Evolutionary conservation across 805 yeast species (phyloP).

Genomic region (Schizosaccharomyces lindneri): DNA sequence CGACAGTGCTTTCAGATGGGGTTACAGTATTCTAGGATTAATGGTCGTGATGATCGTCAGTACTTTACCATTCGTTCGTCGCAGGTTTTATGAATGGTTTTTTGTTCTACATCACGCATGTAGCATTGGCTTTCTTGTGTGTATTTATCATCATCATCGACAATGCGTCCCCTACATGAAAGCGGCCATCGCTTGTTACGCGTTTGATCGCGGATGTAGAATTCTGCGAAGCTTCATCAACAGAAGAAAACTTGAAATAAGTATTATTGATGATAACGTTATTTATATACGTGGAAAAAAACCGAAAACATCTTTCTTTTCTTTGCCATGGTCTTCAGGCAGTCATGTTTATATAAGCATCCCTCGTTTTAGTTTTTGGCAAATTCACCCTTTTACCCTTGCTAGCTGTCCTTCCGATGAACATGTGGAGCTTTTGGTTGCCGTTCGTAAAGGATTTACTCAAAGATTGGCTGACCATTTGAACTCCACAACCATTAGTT

Average conservation of each 20-base stretch:
- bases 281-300: not conserved
- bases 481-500: not conserved
- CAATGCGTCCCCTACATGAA: not conserved
- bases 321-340: constrained; percentile 7
- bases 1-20: not conserved
- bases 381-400: constrained; percentile 15
- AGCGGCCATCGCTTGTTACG: not conserved
- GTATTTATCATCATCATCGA: not conserved
- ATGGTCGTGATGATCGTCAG: not conserved
- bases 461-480: not conserved
- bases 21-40: not conserved
- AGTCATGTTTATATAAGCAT: constrained; percentile 8
- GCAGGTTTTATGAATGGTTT: not conserved
- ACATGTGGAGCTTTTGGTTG: not conserved
- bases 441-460: not conserved
- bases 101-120: not conserved
- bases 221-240: not conserved
- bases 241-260: not conserved
- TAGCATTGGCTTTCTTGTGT: not conserved
- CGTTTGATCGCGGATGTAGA: not conserved
- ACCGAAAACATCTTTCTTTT: not conserved
- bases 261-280: not conserved
- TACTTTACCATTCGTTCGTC: not conserved
- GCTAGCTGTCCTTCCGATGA: constrained; percentile 17
- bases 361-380: constrained; percentile 6